Conservation (phyloP, 768 basidiomycete genomes). For the Kwoniella mangroviensis region DNA sequence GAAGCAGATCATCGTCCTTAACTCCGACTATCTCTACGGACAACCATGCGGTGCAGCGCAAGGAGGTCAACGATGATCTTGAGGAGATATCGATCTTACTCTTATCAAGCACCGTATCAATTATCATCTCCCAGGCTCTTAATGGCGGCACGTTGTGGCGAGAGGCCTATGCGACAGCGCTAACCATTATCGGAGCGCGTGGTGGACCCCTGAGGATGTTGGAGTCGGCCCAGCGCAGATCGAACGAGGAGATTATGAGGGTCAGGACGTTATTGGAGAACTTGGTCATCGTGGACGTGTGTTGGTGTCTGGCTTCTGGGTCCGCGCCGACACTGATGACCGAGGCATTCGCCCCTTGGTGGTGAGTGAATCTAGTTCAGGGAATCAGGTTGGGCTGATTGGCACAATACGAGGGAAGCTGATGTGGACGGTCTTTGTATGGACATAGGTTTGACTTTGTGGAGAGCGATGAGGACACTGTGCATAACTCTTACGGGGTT, state of each 20-base stretch:
- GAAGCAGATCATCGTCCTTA: background rate
- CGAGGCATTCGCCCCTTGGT: too few relatives aligned
- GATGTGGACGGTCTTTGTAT: background rate
- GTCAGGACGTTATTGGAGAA: constrained; percentile 23
- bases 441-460: constrained; percentile 22
- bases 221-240: constrained; percentile 1
- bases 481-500: constrained; percentile 19
- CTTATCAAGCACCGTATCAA: constrained; percentile 19
- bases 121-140: constrained; percentile 19
- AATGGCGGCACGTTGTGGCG: constrained; percentile 12
- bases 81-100: constrained; percentile 11
- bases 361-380: too few relatives aligned
- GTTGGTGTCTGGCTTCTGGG: constrained; percentile 5
- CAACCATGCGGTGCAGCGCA: background rate
- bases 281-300: constrained; percentile 19
- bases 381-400: too few relatives aligned
- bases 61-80: background rate
- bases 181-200: constrained; percentile 9
- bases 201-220: constrained; percentile 25
- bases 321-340: too few relatives aligned
- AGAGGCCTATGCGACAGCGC: constrained; percentile 14
- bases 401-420: background rate
- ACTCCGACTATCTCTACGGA: too few relatives aligned
- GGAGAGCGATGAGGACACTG: constrained; percentile 10
- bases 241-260: background rate